A percentile compares a stretch with the other conserved stretches of the same genome.
phyloP scores from a whole-genome alignment of 2,329 filamentous ascomycete species.

The Helicocarpus griseus region DNA sequence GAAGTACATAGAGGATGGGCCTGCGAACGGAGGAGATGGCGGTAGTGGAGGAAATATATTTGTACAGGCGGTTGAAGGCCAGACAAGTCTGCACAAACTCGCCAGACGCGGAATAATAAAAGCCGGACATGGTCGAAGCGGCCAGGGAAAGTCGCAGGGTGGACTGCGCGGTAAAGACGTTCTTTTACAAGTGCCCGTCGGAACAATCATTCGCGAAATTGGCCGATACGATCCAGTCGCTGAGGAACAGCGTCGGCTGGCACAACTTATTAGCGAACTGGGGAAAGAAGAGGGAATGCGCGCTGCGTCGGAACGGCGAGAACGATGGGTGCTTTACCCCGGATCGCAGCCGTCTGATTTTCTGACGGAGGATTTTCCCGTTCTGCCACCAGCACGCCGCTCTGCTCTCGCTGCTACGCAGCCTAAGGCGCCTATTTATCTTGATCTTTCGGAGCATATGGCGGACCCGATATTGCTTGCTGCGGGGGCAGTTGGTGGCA shows the following conservation, averaged over 20 bases:
- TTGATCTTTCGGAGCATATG: constrained; percentile 68
- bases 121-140: constrained; percentile 36
- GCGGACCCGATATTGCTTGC: constrained; percentile 75
- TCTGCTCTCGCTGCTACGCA: constrained; percentile 55
- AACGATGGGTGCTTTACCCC: constrained; percentile 82
- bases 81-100: constrained; percentile 89
- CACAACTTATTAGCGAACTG: constrained; percentile 19
- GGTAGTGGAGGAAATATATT: constrained; percentile 87
- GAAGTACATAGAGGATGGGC: constrained; percentile 78
- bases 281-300: constrained; percentile 34
- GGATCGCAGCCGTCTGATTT: constrained; percentile 66
- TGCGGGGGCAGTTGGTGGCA: constrained; percentile 75
- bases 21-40: constrained; percentile 89
- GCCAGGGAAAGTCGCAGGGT: constrained; percentile 39
- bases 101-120: constrained; percentile 58
- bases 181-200: constrained; percentile 81
- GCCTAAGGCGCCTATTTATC: constrained; percentile 60
- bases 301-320: constrained; percentile 39
- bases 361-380: constrained; percentile 48
- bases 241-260: constrained; percentile 46
- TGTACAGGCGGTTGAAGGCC: constrained; percentile 82
- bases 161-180: constrained; percentile 80
- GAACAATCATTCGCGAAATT: constrained; percentile 80
- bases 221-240: constrained; percentile 65
- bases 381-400: constrained; percentile 45